These are phyloP conservation scores for Colletotrichum sojae DNA, from an alignment of 2,329 filamentous ascomycete species.

Conservation along the genomic window DNA sequence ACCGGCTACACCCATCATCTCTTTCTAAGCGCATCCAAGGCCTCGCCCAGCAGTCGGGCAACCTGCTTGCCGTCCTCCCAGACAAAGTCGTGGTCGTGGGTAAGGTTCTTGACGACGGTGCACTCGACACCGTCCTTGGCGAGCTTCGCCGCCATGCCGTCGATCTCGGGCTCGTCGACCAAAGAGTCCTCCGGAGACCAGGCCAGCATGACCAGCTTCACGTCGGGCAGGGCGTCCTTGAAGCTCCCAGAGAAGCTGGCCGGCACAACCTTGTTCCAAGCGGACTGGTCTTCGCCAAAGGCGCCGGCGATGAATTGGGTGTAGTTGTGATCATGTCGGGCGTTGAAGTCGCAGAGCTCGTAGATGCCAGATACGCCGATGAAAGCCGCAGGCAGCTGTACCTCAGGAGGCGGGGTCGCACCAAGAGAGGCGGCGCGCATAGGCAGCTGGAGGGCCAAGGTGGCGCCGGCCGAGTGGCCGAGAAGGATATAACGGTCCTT, in stretches of 20 bases:
- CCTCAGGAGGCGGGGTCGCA: slow-evolving; percentile 42
- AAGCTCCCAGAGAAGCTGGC: slow-evolving; percentile 59
- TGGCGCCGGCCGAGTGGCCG: slow-evolving; percentile 76
- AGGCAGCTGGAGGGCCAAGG: slow-evolving; percentile 73
- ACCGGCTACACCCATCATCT: not conserved
- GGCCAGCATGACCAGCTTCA: slow-evolving; percentile 56
- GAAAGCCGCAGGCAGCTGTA: slow-evolving; percentile 65
- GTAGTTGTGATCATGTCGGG: slow-evolving; percentile 65
- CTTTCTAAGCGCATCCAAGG: slow-evolving; percentile 35
- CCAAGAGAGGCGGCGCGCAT: slow-evolving; percentile 56
- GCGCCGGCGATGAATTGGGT: slow-evolving; percentile 69
- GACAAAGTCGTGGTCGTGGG: slow-evolving; percentile 74
- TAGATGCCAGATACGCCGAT: slow-evolving; percentile 78
- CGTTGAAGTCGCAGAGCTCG: slow-evolving; percentile 69
- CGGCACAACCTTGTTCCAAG: slow-evolving; percentile 72
- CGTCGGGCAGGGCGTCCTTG: slow-evolving; percentile 53
- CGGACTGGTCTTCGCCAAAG: slow-evolving; percentile 67
- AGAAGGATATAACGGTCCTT: slow-evolving; percentile 67
- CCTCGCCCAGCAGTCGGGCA: slow-evolving; percentile 60
- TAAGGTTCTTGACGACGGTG: slow-evolving; percentile 57
- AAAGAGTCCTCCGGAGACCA: slow-evolving; percentile 64
- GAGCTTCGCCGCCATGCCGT: slow-evolving; percentile 67
- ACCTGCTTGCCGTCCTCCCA: slow-evolving; percentile 73
- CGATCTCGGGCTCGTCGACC: slow-evolving; percentile 71
- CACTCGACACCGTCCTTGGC: slow-evolving; percentile 52